These are phyloP conservation scores for Rhizopus sp. DNA, from an alignment of 371 early-diverging fungal genomes.

Conservation along the genomic window DNA sequence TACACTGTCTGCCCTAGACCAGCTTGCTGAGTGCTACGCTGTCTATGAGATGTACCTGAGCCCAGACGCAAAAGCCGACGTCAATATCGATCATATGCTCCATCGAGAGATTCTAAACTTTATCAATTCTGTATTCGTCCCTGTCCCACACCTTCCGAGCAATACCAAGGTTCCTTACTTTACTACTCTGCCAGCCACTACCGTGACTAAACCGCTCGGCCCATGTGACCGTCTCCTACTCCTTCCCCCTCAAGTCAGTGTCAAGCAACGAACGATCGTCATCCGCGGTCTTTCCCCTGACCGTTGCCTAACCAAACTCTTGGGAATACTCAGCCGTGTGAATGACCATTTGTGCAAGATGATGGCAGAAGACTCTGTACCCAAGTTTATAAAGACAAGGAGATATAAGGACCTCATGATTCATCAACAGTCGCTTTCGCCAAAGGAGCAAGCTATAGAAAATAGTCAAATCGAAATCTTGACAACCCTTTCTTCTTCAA, in stretches of 20 bases:
- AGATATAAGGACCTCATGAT: slow-evolving; percentile 48
- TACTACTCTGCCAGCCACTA: neutral
- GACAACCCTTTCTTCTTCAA: neutral
- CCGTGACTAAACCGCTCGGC: neutral
- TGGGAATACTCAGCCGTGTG: slow-evolving; percentile 58
- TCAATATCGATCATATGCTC: slow-evolving; percentile 58
- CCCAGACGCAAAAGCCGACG: slow-evolving; percentile 45
- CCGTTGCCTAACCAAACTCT: slow-evolving; percentile 22
- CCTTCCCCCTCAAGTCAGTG: slow-evolving; percentile 10
- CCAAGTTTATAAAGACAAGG: slow-evolving; percentile 72
- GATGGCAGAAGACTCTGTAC: slow-evolving; percentile 79
- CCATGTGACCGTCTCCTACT: slow-evolving; percentile 6
- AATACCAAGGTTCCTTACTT: slow-evolving; percentile 1
- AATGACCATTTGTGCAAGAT: slow-evolving; percentile 73
- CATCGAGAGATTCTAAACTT: slow-evolving; percentile 42
- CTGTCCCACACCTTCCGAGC: slow-evolving; percentile 1
- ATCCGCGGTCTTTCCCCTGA: slow-evolving; percentile 18
- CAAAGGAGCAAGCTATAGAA: neutral
- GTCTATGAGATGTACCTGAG: slow-evolving; percentile 62
- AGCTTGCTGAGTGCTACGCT: slow-evolving; percentile 53
- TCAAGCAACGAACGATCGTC: slow-evolving; percentile 8
- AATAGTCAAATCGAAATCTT: slow-evolving; percentile 2
- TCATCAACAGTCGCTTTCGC: slow-evolving; percentile 1
- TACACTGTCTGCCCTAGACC: slow-evolving; percentile 23
- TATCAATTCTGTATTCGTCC: slow-evolving; percentile 24